A percentile compares a stretch with the other conserved stretches of the same genome.
Conservation (phyloP, 1,284 basidiomycete species). For the Porogramme epimiltina region DNA sequence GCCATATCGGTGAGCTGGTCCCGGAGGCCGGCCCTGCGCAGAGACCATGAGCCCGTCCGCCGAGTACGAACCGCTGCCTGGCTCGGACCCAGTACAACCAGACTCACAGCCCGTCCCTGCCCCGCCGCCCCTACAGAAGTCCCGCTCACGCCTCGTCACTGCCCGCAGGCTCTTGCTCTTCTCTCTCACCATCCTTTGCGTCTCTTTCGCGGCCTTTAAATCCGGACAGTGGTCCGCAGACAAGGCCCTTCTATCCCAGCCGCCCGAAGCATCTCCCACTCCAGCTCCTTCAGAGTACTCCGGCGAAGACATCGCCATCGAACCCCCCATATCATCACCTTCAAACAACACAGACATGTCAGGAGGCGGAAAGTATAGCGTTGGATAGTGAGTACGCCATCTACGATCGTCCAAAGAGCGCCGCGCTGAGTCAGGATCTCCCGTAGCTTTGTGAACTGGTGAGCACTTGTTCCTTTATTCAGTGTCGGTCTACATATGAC, state of each 20-base stretch:
- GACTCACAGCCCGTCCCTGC: constrained; percentile 8
- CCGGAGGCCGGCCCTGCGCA: constrained; percentile 4
- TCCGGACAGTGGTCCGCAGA: constrained; percentile 44
- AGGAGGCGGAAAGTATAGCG: constrained; percentile 61
- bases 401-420: too few relatives aligned
- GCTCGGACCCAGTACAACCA: constrained; percentile 11
- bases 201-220: constrained; percentile 46
- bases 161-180: constrained; percentile 29
- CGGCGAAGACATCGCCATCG: constrained; percentile 15
- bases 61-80: constrained; percentile 31
- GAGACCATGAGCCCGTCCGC: constrained; percentile 18
- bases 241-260: constrained; percentile 8
- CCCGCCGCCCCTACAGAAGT: constrained; percentile 8
- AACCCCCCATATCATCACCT: constrained; percentile 8
- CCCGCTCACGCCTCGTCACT: constrained; percentile 13
- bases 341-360: constrained; percentile 29
- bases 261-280: neutral
- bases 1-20: constrained; percentile 9
- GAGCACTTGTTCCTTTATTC: constrained; percentile 8
- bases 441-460: constrained; percentile 78
- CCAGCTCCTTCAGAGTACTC: constrained; percentile 10
- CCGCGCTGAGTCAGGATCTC: constrained; percentile 7
- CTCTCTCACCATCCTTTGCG: constrained; percentile 36
- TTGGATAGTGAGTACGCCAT: constrained; percentile 69
- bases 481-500: neutral